Base-by-base conservation (phyloP, 768 basidiomycete species). In the Mycena leptocephala region DNA sequence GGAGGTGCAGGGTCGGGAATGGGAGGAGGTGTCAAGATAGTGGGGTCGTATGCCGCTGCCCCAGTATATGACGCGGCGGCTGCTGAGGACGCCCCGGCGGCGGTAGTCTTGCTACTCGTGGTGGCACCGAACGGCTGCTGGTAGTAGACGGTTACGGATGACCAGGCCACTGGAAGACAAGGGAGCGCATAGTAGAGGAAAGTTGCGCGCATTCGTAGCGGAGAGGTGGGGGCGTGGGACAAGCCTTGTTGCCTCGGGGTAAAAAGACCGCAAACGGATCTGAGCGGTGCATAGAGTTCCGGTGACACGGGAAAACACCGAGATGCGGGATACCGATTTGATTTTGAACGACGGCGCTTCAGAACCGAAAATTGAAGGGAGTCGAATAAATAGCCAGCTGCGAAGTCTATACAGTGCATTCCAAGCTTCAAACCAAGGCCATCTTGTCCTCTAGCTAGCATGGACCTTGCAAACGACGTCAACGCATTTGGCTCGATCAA, bases 41-140 rank as follows among this genome's bases (percentile, higher is more conserved):
- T 82, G 10, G 83, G 82, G 65, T 87, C 81, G 74, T 84, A 85
- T 20, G 84, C 84, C n/a, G 74, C 81, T 28, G 80, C 81, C 37
- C 77, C 83, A 43, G 84, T 83, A 53, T 85, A 84, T 4, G 73
- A 76, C 20, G 81, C 80, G 56, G 75, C 72, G 2, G 76, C 76
- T 5, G 72, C 76, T 9, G 76, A 77, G n/a, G n/a, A n/a, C n/a
- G n/a, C n/a, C n/a, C n/a, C n/a, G n/a, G n/a, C n/a, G n/a, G n/a
- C n/a, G n/a, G n/a, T n/a, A n/a, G n/a, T n/a, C n/a, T n/a, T n/a
- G n/a, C n/a, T n/a, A n/a, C n/a, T n/a, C n/a, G n/a, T 32, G 3
- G 46, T 51, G 6, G n/a, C 65, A 24, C 62, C 66, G n/a, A 78
- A 72, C 3, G 70, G 77, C 48, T 72, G 59, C 65, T 78, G 77